A percentile compares a stretch with the other conserved stretches of the same genome.
phyloP scores from a whole-genome alignment of 2,329 filamentous ascomycete genomes.

The Diaporthe australafricana region DNA sequence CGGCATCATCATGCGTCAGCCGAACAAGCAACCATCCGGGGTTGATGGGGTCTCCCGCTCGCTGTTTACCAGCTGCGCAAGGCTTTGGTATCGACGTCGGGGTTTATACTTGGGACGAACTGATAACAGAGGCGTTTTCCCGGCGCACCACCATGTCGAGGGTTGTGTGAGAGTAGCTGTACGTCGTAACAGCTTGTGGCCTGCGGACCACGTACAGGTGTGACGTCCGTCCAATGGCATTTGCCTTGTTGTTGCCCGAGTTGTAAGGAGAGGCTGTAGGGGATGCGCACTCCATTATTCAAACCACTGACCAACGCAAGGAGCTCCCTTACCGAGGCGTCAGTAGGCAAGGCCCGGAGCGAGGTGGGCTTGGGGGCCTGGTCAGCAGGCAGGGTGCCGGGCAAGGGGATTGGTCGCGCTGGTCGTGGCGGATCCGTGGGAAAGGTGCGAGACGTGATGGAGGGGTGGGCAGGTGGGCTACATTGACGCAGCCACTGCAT shows the following conservation, averaged over 20 bases:
- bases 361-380: slow-evolving; percentile 8
- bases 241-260: slow-evolving; percentile 25
- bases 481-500: slow-evolving; percentile 11
- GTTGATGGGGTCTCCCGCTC: background rate
- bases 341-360: slow-evolving; percentile 24
- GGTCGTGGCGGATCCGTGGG: slow-evolving; percentile 1
- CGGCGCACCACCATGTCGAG: slow-evolving; percentile 5
- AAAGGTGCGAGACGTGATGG: background rate
- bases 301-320: background rate
- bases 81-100: background rate
- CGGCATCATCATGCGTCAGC: slow-evolving; percentile 2
- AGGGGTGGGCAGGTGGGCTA: slow-evolving; percentile 3
- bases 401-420: slow-evolving; percentile 25
- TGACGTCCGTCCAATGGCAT: slow-evolving; percentile 2
- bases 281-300: slow-evolving; percentile 6
- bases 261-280: background rate
- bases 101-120: background rate
- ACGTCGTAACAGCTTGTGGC: background rate
- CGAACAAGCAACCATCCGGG: slow-evolving; percentile 4
- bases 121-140: background rate
- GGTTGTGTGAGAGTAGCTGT: slow-evolving; percentile 11
- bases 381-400: slow-evolving; percentile 20
- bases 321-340: background rate
- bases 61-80: background rate
- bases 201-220: slow-evolving; percentile 22